These are phyloP conservation scores for Yarrowia porcina DNA, from an alignment of 805 yeast genomes.

Conservation along the genomic window DNA sequence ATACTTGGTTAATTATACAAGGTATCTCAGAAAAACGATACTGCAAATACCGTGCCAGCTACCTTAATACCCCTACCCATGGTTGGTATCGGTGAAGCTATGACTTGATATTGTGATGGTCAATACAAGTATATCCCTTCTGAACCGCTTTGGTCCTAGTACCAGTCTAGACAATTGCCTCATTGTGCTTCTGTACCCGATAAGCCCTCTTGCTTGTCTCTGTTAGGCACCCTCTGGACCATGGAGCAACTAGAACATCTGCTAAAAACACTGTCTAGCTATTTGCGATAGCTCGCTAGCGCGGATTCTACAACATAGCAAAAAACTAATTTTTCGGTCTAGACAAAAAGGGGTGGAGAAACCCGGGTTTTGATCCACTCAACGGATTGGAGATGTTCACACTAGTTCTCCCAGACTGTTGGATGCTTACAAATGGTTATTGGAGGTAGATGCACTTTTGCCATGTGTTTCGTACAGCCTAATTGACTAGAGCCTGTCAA, in stretches of 20 bases:
- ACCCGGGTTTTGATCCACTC: background rate
- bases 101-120: too few species aligned
- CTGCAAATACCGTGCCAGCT: too few species aligned
- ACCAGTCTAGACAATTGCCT: background rate
- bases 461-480: too few species aligned
- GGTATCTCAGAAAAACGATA: too few species aligned
- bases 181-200: background rate
- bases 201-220: background rate
- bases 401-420: too few species aligned
- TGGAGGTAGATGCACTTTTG: too few species aligned
- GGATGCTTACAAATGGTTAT: background rate
- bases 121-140: too few species aligned
- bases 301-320: background rate
- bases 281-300: constrained; percentile 7
- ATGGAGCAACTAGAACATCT: background rate
- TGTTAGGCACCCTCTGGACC: background rate
- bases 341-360: background rate
- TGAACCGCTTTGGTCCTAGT: background rate
- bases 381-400: background rate
- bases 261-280: background rate
- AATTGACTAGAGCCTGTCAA: background rate
- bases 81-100: too few species aligned
- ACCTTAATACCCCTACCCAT: too few species aligned
- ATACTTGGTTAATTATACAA: too few species aligned
- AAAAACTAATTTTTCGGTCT: constrained; percentile 5